Percentiles rank a stretch among this genome's conserved stretches.
phyloP scores from a whole-genome alignment of 352 stramenopile species.

The Phytophthora fragariae region DNA sequence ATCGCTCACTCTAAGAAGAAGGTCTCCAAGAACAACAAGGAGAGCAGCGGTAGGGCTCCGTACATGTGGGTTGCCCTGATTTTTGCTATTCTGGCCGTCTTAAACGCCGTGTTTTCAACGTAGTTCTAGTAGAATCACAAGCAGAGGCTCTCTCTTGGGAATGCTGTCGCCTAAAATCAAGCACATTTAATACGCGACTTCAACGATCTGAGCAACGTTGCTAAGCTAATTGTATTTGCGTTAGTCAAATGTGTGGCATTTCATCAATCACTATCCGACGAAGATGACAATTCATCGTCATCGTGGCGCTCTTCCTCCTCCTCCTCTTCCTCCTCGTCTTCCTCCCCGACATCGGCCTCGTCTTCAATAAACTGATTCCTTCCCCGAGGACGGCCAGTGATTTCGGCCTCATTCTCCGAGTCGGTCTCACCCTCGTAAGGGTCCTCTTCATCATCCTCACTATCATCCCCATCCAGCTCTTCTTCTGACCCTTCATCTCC shows the following conservation, averaged over 20 bases:
- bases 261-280: constrained; percentile 40
- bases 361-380: constrained; percentile 82
- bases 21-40: constrained; percentile 45
- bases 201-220: not conserved
- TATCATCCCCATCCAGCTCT: constrained; percentile 50
- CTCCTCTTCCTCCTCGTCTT: constrained; percentile 48
- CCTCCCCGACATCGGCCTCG: constrained; percentile 77
- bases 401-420: constrained; percentile 67
- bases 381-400: constrained; percentile 28
- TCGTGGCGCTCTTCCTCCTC: constrained; percentile 40
- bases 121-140: constrained; percentile 7
- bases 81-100: constrained; percentile 49
- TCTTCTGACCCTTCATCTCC: constrained; percentile 54
- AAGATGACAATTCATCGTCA: constrained; percentile 27
- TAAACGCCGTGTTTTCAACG: constrained; percentile 41
- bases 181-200: not conserved
- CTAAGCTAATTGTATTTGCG: constrained; percentile 15
- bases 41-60: constrained; percentile 34
- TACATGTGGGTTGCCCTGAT: constrained; percentile 53
- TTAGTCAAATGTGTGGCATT: constrained; percentile 1
- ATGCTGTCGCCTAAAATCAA: not conserved
- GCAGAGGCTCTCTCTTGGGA: not conserved
- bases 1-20: constrained; percentile 83
- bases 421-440: constrained; percentile 71
- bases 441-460: constrained; percentile 51